Base-by-base conservation (phyloP, 2,329 filamentous ascomycete genomes). In the Trichoderma koningiopsis region DNA sequence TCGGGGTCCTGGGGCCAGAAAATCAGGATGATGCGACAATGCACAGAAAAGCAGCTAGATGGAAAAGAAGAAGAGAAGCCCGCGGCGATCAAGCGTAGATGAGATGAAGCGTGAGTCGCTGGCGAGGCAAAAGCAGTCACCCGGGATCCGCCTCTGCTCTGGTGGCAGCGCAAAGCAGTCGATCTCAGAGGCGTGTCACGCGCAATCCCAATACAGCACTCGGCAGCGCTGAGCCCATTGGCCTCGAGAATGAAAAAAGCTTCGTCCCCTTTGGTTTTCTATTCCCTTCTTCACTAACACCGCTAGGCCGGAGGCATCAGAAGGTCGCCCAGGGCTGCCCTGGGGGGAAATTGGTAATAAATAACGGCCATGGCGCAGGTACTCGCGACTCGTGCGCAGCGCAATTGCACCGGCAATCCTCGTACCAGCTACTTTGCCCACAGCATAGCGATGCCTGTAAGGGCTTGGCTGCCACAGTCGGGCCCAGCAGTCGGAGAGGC, bases 1-100 rank as follows among this genome's bases (percentile, higher is more conserved):
- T 67, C 43, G 64, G 64, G 62, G 63, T 40, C 59, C 64, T 67
- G 29, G 64, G 40, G 31, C 64, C 43, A 67, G 40, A 67, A 59
- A 35, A 16, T 14, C 53, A 67, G 64, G 35, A 58, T 67, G 64
- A 67, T 67, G 64, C 55, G 53, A 59, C 64, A 52, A 37, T 66
- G 37, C 63, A 58, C 55, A 40, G 31, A 37, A 37, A 29, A 31
- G 33, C 27, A 47, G 29, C 52, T 22, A 58, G 29, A 29, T 24
- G 52, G 29, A 29, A 29, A 14, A 37, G 40, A 24, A 33, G 27
- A 57, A 35, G 16, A 11, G 19, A 29, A 43, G 10, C 19, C 47
- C 37, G 29, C 31, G 35, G 58, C 27, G 37, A 33, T 33, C n/a
- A 31, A 19, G 14, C 5, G 22, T 11, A 49, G 43, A 13, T 22